Evolutionary conservation across 1,139 yeast species (phyloP).

Genomic region (Pneumocystis canis): DNA sequence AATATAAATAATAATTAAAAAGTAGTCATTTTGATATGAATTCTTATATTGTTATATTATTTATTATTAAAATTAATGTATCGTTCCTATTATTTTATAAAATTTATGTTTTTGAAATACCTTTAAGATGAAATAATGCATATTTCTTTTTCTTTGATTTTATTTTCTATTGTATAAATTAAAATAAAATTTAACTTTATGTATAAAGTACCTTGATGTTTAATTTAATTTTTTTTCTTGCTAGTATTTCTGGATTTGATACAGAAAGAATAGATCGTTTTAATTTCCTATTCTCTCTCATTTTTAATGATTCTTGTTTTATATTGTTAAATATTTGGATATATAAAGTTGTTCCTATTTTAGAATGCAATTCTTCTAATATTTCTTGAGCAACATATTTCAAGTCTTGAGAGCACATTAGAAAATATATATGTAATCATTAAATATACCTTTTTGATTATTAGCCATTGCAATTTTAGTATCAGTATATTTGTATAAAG

Average conservation of each 20-base stretch:
- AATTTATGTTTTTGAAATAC: background rate
- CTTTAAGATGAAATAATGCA: background rate
- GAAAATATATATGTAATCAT: background rate
- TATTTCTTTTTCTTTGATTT: background rate
- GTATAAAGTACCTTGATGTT: background rate
- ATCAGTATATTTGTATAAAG: conserved; percentile 13
- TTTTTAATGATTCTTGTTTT: conserved; percentile 39
- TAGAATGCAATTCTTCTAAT: conserved; percentile 48
- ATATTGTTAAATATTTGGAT: conserved; percentile 51
- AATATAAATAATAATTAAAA: background rate
- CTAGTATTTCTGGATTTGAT: conserved; percentile 49
- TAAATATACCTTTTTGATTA: background rate
- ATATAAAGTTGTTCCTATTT: conserved; percentile 60
- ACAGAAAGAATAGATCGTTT: conserved; percentile 66
- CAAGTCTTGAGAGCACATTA: conserved; percentile 28
- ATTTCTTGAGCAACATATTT: conserved; percentile 53
- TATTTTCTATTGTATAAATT: background rate
- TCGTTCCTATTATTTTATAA: background rate
- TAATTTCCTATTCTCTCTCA: conserved; percentile 63
- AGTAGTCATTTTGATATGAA: background rate
- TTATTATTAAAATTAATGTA: background rate
- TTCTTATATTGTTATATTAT: background rate
- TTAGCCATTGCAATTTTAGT: conserved; percentile 2
- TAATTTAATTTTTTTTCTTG: background rate
- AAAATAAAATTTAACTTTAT: background rate